These are phyloP conservation scores for Lentinula detonsa DNA, from an alignment of 768 basidiomycete genomes.

Conservation along the genomic window DNA sequence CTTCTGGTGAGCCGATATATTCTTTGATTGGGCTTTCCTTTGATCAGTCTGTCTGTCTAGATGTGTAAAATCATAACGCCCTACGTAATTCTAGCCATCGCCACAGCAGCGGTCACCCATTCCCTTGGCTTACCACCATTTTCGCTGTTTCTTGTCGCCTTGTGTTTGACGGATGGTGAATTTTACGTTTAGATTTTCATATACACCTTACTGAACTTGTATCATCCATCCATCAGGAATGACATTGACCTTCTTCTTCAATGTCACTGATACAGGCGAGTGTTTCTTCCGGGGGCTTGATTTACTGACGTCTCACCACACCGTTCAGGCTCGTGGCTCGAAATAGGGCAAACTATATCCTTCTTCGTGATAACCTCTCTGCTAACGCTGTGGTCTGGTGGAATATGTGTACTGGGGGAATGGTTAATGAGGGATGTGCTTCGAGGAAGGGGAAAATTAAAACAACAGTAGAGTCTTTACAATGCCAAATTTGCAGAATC, in stretches of 20 bases:
- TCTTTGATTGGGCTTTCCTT: not conserved
- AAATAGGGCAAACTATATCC: conserved; percentile 84
- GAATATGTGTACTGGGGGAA: conserved; percentile 69
- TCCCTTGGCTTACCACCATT: conserved; percentile 68
- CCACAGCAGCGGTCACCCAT: conserved; percentile 64
- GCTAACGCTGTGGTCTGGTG: conserved; percentile 73
- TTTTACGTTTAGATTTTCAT: conserved; percentile 9
- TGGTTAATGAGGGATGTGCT: conserved; percentile 49
- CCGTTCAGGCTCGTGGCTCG: conserved; percentile 70
- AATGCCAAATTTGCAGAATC: not conserved
- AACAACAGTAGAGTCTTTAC: not conserved
- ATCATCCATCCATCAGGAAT: conserved; percentile 43
- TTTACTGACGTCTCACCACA: conserved; percentile 2
- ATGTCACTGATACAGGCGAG: conserved; percentile 72
- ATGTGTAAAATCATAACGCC: conserved; percentile 81
- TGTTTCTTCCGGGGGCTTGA: not conserved
- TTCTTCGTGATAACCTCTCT: conserved; percentile 84
- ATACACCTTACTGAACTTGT: not conserved
- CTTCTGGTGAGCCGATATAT: conserved; percentile 45
- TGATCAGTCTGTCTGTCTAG: conserved; percentile 23
- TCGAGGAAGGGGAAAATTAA: not conserved
- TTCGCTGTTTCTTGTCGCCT: conserved; percentile 71
- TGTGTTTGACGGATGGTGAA: conserved; percentile 67
- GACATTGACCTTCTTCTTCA: conserved; percentile 81
- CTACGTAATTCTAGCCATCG: conserved; percentile 68